phyloP scores from a whole-genome alignment of 176 grass and related monocot species.

The Cenchrus purpureus region DNA sequence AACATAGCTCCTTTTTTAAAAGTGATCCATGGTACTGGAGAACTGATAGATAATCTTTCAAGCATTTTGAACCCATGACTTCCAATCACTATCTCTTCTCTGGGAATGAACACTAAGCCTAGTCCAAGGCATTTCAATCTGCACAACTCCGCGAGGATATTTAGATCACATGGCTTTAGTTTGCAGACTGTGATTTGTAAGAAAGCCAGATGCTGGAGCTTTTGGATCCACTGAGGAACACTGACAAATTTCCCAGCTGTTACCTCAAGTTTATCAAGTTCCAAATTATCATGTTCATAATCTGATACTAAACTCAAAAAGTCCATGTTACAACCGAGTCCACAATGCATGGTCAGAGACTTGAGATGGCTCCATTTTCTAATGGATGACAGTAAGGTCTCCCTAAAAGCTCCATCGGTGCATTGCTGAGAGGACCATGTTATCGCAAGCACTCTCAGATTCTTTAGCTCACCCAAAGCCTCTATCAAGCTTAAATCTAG shows the following conservation, averaged over 20 bases:
- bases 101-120: too few relatives aligned
- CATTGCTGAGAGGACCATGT: slow-evolving; percentile 13
- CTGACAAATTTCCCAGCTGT: not conserved
- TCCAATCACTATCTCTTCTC: too few relatives aligned
- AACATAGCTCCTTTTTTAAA: too few relatives aligned
- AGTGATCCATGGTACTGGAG: too few relatives aligned
- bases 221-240: not conserved
- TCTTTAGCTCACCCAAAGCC: accelerated
- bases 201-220: not conserved
- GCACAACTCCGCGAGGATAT: too few relatives aligned
- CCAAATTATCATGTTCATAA: too few relatives aligned
- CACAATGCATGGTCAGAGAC: slow-evolving; percentile 11
- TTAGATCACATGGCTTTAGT: not conserved
- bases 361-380: accelerated
- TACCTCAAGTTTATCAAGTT: not conserved
- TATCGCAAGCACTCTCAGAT: not conserved
- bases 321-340: not conserved
- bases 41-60: too few relatives aligned
- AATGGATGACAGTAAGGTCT: not conserved
- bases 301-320: not conserved
- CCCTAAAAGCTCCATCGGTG: not conserved
- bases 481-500: not conserved
- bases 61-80: too few relatives aligned
- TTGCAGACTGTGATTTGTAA: not conserved
- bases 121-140: too few relatives aligned